Evolutionary conservation across 1,284 basidiomycete genomes (phyloP).

Genomic region (Leccinum fuscescens): DNA sequence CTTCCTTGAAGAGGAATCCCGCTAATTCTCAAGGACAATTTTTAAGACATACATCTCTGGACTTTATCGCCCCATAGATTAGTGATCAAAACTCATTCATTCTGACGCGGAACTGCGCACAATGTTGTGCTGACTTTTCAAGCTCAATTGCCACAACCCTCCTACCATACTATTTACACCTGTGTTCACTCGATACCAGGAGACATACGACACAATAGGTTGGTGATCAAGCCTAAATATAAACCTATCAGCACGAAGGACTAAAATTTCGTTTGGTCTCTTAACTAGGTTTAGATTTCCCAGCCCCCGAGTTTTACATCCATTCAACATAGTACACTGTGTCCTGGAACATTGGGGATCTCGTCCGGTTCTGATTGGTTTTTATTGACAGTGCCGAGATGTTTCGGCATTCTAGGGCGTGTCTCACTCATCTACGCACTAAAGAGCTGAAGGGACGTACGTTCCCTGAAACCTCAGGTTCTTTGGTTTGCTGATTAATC

Average conservation of each 20-base stretch:
- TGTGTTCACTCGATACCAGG: too few relatives aligned
- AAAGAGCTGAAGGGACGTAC: not conserved
- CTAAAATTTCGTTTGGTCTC: not conserved
- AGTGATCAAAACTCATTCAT: not conserved
- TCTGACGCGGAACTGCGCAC: not conserved
- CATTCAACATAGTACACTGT: not conserved
- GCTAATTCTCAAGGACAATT: not conserved
- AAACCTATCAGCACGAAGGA: not conserved
- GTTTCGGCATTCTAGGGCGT: not conserved
- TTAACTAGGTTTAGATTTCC: not conserved
- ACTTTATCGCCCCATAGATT: not conserved
- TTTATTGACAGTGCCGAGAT: not conserved
- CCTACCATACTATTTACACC: too few relatives aligned
- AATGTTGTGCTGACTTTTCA: not conserved
- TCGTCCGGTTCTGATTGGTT: not conserved
- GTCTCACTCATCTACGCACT: not conserved
- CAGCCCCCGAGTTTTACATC: not conserved
- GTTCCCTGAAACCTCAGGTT: not conserved
- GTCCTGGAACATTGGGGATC: not conserved
- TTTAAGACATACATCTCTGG: not conserved
- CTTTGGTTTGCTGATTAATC: not conserved
- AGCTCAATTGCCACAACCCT: not conserved
- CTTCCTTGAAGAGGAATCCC: not conserved
- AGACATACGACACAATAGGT: not conserved
- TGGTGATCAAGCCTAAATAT: not conserved